These are phyloP conservation scores for Wickerhamiella spandovensis DNA, from an alignment of 805 yeast genomes.

Conservation along the genomic window DNA sequence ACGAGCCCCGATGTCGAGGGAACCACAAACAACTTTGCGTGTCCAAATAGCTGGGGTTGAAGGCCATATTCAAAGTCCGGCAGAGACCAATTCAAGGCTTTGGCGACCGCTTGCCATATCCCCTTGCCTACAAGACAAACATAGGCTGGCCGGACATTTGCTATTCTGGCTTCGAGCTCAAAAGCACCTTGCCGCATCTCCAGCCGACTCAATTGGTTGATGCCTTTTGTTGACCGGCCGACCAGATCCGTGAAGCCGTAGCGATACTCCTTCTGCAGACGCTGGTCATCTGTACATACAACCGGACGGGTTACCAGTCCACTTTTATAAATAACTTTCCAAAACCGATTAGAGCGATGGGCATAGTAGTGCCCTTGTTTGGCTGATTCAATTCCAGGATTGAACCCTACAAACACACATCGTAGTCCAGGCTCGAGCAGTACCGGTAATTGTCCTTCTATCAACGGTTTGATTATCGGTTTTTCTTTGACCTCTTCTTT, in stretches of 20 bases:
- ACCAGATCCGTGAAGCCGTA: slow-evolving; percentile 67
- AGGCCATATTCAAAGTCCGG: slow-evolving; percentile 42
- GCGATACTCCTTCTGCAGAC: slow-evolving; percentile 29
- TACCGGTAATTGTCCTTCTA: slow-evolving; percentile 16
- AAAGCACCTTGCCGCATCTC: slow-evolving; percentile 50
- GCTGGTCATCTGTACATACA: slow-evolving; percentile 29
- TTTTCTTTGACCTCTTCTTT: background rate
- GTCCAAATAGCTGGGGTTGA: slow-evolving; percentile 23
- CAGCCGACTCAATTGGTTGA: slow-evolving; percentile 35
- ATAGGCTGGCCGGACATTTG: slow-evolving; percentile 26
- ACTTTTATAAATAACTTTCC: slow-evolving; percentile 48
- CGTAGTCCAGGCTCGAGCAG: slow-evolving; percentile 22
- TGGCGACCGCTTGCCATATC: slow-evolving; percentile 50
- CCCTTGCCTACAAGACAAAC: slow-evolving; percentile 61
- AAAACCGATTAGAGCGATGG: slow-evolving; percentile 52
- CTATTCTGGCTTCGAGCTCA: slow-evolving; percentile 34
- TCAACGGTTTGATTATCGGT: background rate
- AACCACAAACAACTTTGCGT: slow-evolving; percentile 37
- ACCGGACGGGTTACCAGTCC: slow-evolving; percentile 29
- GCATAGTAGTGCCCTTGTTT: slow-evolving; percentile 57
- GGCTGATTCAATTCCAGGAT: slow-evolving; percentile 57
- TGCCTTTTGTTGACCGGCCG: slow-evolving; percentile 45
- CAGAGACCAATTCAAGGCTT: slow-evolving; percentile 24
- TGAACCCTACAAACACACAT: slow-evolving; percentile 54
- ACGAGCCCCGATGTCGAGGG: slow-evolving; percentile 69